Percentiles rank a stretch among this genome's conserved stretches.
phyloP scores from a whole-genome alignment of 805 yeast genomes.

The Ogataea glucozyma region DNA sequence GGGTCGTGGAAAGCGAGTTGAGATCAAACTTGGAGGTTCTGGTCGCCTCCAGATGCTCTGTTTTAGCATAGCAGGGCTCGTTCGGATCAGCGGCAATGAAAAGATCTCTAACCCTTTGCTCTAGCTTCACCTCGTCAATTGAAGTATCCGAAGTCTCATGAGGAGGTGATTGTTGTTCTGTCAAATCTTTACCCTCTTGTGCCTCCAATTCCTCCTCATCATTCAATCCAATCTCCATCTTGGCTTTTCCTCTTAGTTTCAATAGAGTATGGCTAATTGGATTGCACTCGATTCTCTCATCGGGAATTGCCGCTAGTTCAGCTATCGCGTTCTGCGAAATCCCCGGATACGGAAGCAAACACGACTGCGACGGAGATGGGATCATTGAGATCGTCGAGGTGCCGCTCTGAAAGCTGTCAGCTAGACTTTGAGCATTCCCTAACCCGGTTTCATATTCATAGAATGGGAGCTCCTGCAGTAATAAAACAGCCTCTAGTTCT shows the following conservation, averaged over 20 bases:
- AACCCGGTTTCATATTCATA: no score
- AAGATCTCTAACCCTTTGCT: conserved; percentile 36
- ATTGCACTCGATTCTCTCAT: conserved; percentile 65
- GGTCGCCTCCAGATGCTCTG: conserved; percentile 8
- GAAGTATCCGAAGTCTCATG: conserved; percentile 14
- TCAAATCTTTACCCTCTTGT: conserved; percentile 1
- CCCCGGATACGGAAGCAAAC: conserved; percentile 45
- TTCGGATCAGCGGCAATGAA: conserved; percentile 30
- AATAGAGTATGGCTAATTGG: conserved; percentile 73
- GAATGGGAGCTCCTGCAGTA: conserved; percentile 33
- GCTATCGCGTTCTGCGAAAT: conserved; percentile 61
- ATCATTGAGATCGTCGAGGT: conserved; percentile 32
- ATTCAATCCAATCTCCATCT: conserved; percentile 28
- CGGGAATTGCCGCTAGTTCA: conserved; percentile 82
- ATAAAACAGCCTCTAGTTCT: background rate
- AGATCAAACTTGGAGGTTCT: conserved; percentile 30
- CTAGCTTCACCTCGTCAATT: conserved; percentile 34
- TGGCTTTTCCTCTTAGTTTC: conserved; percentile 70
- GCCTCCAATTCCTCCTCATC: conserved; percentile 24
- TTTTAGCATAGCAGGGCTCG: conserved; percentile 4
- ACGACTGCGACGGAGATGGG: conserved; percentile 34
- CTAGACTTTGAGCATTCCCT: conserved; percentile 1
- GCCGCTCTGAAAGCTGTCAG: conserved; percentile 16
- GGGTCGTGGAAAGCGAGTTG: conserved; percentile 30
- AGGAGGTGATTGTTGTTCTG: no score